These are phyloP conservation scores for Allantophomopsis cytisporea DNA, from an alignment of 2,329 filamentous ascomycete genomes.

Conservation along the genomic window DNA sequence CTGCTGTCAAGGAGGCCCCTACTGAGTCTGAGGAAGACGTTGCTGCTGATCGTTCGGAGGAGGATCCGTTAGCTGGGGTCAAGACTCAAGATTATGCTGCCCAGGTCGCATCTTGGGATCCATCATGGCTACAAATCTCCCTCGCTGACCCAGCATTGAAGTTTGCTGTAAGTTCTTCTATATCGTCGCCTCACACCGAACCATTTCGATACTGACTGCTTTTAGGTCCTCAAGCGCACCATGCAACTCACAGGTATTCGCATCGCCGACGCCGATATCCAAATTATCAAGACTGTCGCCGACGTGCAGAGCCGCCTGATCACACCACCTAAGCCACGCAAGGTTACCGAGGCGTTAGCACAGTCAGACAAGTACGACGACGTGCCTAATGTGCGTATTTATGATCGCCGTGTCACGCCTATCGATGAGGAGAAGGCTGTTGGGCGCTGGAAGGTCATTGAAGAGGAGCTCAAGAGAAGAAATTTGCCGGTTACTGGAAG, in stretches of 20 bases:
- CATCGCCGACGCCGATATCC: slow-evolving; percentile 58
- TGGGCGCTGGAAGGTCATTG: slow-evolving; percentile 70
- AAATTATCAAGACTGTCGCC: slow-evolving; percentile 36
- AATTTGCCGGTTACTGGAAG: slow-evolving; percentile 41
- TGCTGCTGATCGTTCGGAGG: slow-evolving; percentile 12
- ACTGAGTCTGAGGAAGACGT: slow-evolving; percentile 15
- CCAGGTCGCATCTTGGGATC: slow-evolving; percentile 29
- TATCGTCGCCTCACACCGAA: neutral
- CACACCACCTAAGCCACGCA: slow-evolving; percentile 39
- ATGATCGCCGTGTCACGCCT: slow-evolving; percentile 48
- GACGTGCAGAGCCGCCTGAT: slow-evolving; percentile 39
- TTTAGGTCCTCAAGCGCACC: slow-evolving; percentile 66
- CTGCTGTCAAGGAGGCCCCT: slow-evolving; percentile 6
- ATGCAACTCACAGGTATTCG: slow-evolving; percentile 69
- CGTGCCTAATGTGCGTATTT: slow-evolving; percentile 60
- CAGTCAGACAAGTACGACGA: slow-evolving; percentile 28
- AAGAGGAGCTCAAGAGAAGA: slow-evolving; percentile 51
- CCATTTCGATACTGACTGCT: slow-evolving; percentile 4
- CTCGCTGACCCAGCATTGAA: slow-evolving; percentile 47
- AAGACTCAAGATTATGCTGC: slow-evolving; percentile 13
- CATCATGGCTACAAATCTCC: slow-evolving; percentile 42
- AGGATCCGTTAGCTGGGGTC: slow-evolving; percentile 6
- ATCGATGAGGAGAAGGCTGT: slow-evolving; percentile 59
- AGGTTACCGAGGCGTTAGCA: slow-evolving; percentile 47
- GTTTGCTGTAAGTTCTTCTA: slow-evolving; percentile 50